These are phyloP conservation scores for Stephania japonica DNA, from an alignment of 164 flowering plant genomes.

Conservation along the genomic window DNA sequence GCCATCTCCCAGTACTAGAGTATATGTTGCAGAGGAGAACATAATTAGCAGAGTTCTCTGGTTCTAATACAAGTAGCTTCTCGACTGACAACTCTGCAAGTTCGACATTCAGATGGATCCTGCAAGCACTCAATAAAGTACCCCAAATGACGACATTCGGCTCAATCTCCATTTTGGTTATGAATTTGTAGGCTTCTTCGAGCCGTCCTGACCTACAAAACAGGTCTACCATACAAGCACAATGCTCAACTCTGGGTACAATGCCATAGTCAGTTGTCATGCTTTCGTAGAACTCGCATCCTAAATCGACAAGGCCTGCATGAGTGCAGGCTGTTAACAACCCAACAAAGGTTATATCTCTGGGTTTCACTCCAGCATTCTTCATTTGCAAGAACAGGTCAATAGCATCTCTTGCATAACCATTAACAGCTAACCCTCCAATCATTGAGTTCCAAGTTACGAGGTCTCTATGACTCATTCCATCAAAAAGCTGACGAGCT, in stretches of 20 bases:
- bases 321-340: conserved; percentile 45
- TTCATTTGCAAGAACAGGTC: conserved; percentile 27
- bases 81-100: conserved; percentile 33
- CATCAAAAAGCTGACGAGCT: conserved; percentile 31
- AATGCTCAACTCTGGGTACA: conserved; percentile 37
- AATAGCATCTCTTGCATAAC: conserved; percentile 33
- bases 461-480: conserved; percentile 30
- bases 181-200: conserved; percentile 34
- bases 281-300: conserved; percentile 26
- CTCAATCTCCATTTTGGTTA: conserved; percentile 33
- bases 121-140: conserved; percentile 39
- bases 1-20: conserved; percentile 39
- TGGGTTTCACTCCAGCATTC: conserved; percentile 26
- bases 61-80: conserved; percentile 35
- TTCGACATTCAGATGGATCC: conserved; percentile 27
- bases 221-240: conserved; percentile 45
- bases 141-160: conserved; percentile 53
- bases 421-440: conserved; percentile 37
- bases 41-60: conserved; percentile 46
- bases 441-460: conserved; percentile 53
- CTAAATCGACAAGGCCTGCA: conserved; percentile 41
- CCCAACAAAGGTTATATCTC: conserved; percentile 41
- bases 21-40: conserved; percentile 40
- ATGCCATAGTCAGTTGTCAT: conserved; percentile 30
- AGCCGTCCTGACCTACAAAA: conserved; percentile 37